These are phyloP conservation scores for Naumovozyma castellii DNA, from an alignment of 805 yeast species.

Conservation along the genomic window DNA sequence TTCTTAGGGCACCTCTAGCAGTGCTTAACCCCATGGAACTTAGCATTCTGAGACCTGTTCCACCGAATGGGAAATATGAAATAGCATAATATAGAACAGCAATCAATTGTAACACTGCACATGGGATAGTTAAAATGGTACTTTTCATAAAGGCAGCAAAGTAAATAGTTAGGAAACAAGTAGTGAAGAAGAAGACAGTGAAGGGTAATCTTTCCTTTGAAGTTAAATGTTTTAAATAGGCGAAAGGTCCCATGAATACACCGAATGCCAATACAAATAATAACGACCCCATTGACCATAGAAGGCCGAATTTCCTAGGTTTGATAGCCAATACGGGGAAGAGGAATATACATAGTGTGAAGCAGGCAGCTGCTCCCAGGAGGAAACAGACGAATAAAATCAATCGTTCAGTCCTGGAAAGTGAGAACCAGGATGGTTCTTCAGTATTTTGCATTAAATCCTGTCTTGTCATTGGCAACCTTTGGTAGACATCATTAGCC, in stretches of 20 bases:
- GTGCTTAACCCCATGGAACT: slow-evolving; percentile 49
- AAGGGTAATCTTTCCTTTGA: slow-evolving; percentile 73
- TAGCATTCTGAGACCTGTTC: slow-evolving; percentile 56
- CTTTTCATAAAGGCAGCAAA: slow-evolving; percentile 60
- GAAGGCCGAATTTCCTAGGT: slow-evolving; percentile 82
- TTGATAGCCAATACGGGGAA: slow-evolving; percentile 83
- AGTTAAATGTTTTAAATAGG: slow-evolving; percentile 62
- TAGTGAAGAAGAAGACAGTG: slow-evolving; percentile 68
- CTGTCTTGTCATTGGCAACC: slow-evolving; percentile 54
- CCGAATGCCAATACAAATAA: slow-evolving; percentile 86
- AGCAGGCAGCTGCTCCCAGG: slow-evolving; percentile 69
- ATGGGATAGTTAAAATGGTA: slow-evolving; percentile 64
- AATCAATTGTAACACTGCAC: slow-evolving; percentile 67
- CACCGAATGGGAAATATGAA: slow-evolving; percentile 94
- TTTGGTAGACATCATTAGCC: slow-evolving; percentile 50
- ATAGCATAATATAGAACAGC: slow-evolving; percentile 86
- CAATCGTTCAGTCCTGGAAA: slow-evolving; percentile 72
- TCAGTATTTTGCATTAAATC: slow-evolving; percentile 35
- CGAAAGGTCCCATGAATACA: slow-evolving; percentile 83
- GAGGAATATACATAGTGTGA: slow-evolving; percentile 67
- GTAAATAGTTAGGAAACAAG: slow-evolving; percentile 69
- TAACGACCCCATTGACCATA: slow-evolving; percentile 88
- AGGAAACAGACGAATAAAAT: slow-evolving; percentile 71
- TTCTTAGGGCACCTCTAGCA: slow-evolving; percentile 34
- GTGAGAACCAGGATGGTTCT: slow-evolving; percentile 69